Evolutionary conservation across 352 stramenopile genomes (phyloP).

Genomic region (Globisporangium perplexum): DNA sequence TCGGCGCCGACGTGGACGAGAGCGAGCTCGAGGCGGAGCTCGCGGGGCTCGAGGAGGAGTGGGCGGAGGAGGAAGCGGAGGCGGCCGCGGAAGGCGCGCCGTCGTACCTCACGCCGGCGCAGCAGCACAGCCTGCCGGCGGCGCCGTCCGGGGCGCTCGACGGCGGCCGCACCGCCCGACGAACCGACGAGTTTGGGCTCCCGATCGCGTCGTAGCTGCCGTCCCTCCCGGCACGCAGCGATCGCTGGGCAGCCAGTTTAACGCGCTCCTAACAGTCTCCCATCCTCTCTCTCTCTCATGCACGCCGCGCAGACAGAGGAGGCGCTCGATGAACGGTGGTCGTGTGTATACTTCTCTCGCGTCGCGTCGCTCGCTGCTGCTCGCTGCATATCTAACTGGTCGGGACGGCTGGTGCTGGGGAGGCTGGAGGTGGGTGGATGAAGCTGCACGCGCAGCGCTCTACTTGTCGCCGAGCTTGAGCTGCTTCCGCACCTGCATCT

Average conservation of each 20-base stretch:
- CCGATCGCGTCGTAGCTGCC: conserved; percentile 27
- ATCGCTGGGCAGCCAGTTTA: no score
- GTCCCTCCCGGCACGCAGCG: no score
- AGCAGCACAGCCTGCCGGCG: conserved; percentile 52
- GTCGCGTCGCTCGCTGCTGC: background rate
- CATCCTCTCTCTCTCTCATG: no score
- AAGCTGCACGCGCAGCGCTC: no score
- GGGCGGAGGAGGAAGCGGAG: conserved; percentile 74
- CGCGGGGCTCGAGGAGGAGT: conserved; percentile 92
- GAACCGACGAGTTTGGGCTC: conserved; percentile 73
- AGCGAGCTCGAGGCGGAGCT: conserved; percentile 94
- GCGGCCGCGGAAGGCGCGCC: conserved; percentile 36
- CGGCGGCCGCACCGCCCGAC: conserved; percentile 15
- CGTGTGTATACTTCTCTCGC: background rate
- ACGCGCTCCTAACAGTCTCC: no score
- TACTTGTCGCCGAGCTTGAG: conserved; percentile 16
- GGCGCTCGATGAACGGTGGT: background rate
- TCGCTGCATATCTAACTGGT: background rate
- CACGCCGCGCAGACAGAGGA: background rate
- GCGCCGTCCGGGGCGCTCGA: conserved; percentile 44
- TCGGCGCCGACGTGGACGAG: conserved; percentile 93
- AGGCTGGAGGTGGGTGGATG: background rate
- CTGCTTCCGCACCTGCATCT: conserved; percentile 39
- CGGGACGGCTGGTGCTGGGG: no score
- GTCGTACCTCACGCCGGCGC: conserved; percentile 52